A percentile compares a stretch with the other conserved stretches of the same genome.
Evolutionary conservation across 345 rosid species (phyloP).

Genomic region (Viola odorata): DNA sequence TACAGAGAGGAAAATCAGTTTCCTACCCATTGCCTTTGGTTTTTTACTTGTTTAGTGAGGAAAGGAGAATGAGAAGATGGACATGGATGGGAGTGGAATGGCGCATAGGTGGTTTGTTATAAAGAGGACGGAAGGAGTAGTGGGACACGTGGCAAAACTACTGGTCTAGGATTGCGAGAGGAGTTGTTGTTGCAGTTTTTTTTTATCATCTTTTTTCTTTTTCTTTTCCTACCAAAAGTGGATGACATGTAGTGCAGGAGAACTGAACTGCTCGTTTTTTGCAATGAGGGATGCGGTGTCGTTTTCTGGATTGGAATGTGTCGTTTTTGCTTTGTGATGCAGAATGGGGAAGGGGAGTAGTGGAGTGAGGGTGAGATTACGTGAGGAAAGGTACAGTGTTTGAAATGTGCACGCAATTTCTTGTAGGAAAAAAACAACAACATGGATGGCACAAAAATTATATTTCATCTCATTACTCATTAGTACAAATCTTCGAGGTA

Average conservation of each 20-base stretch:
- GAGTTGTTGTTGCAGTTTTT: background rate
- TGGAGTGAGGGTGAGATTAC: background rate
- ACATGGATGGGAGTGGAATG: background rate
- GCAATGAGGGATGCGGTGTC: background rate
- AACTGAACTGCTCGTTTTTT: background rate
- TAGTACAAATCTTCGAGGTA: background rate
- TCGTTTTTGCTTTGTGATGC: background rate
- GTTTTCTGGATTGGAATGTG: background rate
- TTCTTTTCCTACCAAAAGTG: background rate
- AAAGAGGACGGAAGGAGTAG: background rate
- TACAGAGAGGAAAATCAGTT: conserved; percentile 15
- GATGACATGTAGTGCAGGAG: background rate
- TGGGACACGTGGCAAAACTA: conserved; percentile 17
- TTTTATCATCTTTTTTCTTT: background rate
- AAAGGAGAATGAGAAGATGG: background rate
- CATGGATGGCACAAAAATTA: too few relatives aligned
- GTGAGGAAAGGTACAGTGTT: conserved; percentile 8
- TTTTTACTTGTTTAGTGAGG: background rate
- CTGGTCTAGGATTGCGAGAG: background rate
- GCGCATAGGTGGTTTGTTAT: background rate
- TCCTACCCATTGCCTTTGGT: conserved; percentile 35
- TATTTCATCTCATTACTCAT: too few relatives aligned
- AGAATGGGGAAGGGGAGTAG: background rate
- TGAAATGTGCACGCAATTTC: conserved; percentile 16
- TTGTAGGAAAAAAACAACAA: background rate